Base-by-base conservation (phyloP, 208 protist species). In the Eutreptiella sp. region DNA sequence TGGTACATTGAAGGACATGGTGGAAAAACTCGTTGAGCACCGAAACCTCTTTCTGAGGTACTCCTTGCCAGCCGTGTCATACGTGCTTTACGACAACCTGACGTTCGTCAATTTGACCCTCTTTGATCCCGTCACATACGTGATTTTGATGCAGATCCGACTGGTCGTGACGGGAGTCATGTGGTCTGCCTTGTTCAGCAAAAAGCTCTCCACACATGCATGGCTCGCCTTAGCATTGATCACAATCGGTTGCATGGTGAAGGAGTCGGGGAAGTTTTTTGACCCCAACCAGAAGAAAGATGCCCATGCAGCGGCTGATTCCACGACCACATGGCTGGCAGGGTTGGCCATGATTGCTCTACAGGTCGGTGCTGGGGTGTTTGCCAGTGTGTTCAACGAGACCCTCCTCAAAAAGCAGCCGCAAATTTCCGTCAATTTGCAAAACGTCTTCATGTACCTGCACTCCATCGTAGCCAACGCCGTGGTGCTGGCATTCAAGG, bases 51-150 rank as follows among this genome's bases (percentile, higher is more conserved):
- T 57, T 26, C 9, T n/a, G 50, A 47, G 24, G 36, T 86, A 81
- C 55, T 47, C 74, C 7, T 41, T 84, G 0, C 70, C 77, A 0
- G 68, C 81, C 3, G 42, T 82, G 16, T 57, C 83, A n/a, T 89
- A 89, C 62, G 75, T 74, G 2, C 55, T 89, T 11, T 86, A 86
- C 67, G 84, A 89, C 70, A 88, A 88, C 64, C 16, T 89, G 19
- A 85, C 78, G 1, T 89, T 80, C 53, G 46, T 75, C 43, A 87
- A 83, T 53, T 62, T 89, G 0, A 43, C 54, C 24, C 38, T 69
- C 5, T 75, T 86, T 53, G 66, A 89, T 64, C 57, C 76, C 5
- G 72, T 62, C 34, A 87, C 80, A 7, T 85, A 84, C 33, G 70
- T 80, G 47, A 63, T 89, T 1, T 79, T 86, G 47, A 86, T 89